phyloP scores from a whole-genome alignment of 2,329 filamentous ascomycete species.

The Verticillium alfalfae region DNA sequence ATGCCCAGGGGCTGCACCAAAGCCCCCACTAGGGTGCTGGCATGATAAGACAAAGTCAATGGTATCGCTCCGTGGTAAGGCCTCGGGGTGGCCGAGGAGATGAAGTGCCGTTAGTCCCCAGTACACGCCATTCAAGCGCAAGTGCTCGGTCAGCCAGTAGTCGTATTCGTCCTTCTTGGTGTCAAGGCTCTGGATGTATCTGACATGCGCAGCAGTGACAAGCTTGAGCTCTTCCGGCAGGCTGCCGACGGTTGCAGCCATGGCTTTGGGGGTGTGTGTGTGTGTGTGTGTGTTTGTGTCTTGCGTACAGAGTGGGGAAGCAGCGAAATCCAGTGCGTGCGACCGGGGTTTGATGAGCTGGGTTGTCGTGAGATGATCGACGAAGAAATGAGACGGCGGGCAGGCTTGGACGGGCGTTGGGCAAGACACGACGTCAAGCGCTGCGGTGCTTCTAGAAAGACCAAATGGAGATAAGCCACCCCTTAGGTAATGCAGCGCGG shows the following conservation, averaged over 20 bases:
- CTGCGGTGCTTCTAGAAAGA: neutral
- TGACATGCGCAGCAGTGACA: constrained; percentile 63
- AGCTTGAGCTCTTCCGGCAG: constrained; percentile 37
- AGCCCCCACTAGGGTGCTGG: constrained; percentile 81
- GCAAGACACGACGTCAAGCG: neutral
- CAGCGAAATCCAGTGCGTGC: neutral
- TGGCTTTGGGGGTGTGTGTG: constrained; percentile 8
- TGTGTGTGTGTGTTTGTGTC: no score
- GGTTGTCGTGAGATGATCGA: neutral
- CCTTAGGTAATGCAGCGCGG: neutral
- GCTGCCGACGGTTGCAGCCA: constrained; percentile 25
- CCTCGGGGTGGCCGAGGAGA: constrained; percentile 74
- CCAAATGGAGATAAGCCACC: neutral
- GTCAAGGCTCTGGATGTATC: constrained; percentile 90
- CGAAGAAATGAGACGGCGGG: neutral
- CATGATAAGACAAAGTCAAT: constrained; percentile 96
- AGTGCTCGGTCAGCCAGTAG: constrained; percentile 96
- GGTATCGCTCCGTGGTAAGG: constrained; percentile 72
- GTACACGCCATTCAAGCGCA: constrained; percentile 92
- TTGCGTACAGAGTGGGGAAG: no score
- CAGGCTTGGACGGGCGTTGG: neutral
- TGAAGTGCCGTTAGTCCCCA: constrained; percentile 91
- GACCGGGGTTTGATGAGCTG: neutral
- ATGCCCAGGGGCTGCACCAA: constrained; percentile 88
- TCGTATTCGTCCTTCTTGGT: constrained; percentile 90